These are phyloP conservation scores for Scedosporium minutisporum DNA, from an alignment of 2,329 filamentous ascomycete genomes.

Conservation along the genomic window DNA sequence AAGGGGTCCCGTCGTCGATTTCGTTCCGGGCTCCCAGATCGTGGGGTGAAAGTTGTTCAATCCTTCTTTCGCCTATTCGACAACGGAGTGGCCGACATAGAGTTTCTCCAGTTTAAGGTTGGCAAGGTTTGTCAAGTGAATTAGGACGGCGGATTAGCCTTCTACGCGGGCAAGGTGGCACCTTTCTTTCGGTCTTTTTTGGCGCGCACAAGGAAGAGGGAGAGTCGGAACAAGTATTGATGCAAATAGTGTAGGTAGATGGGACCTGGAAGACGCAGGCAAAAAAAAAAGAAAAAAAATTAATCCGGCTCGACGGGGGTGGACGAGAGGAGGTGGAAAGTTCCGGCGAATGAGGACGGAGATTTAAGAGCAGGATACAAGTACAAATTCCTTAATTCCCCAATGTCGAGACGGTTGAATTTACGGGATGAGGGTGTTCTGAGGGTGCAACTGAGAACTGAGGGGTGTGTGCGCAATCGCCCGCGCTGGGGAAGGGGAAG, in stretches of 20 bases:
- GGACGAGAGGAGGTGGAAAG: background rate
- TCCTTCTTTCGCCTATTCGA: background rate
- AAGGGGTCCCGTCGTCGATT: background rate
- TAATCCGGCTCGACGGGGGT: background rate
- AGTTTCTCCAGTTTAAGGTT: background rate
- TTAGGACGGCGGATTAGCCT: background rate
- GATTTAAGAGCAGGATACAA: background rate
- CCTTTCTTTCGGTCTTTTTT: background rate
- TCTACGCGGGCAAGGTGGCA: background rate
- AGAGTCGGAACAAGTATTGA: background rate
- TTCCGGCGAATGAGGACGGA: background rate
- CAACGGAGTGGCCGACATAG: background rate
- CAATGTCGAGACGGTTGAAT: background rate
- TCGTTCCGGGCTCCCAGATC: background rate
- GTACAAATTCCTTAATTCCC: background rate
- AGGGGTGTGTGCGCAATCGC: background rate
- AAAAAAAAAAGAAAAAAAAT: conserved; percentile 7
- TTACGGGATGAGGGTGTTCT: background rate
- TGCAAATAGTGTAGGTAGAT: background rate
- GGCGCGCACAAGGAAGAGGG: background rate
- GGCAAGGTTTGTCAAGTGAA: background rate
- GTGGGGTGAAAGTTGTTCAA: background rate
- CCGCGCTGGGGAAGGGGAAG: background rate
- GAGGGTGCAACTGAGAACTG: too few relatives aligned
- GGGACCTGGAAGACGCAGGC: background rate